Evolutionary conservation across 1,284 basidiomycete genomes (phyloP), one percentile per base, ranked within the genome.

Genomic region (Sanghuangporus sanghuang): DNA sequence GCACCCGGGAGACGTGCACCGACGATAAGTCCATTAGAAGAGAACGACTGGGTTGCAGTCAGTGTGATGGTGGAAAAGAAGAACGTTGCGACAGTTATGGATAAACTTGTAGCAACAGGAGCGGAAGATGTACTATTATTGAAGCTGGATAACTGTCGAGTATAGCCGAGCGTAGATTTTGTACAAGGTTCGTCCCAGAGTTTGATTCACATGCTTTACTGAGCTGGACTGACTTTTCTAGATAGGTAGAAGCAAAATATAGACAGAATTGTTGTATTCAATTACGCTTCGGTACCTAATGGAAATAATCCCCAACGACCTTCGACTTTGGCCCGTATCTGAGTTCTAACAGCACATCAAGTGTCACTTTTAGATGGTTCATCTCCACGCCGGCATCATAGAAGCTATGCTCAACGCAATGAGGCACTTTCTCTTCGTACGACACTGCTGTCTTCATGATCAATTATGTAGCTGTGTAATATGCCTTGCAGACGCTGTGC

Each of bases 1-100:
- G 96, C 96, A 0, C 97, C 96, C 0, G 96, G 96, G 1, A 81
- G 95, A 61, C 80, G 92, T 66, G 96, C 94, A 0, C 90, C 97
- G 16, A 98, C 96, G 4, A 84, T 99, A 67, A 92, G 88, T 68
- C 89, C 92, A 14, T 75, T 99, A 39, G 95, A 98, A 64, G 83
- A 89, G 64, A 78, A 85, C 32, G 82, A 82, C 2, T 99, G 97
- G 97, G 89, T 95, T 12, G 96, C 91, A 0, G 93, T 99, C 42
- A 94, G 87, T 72, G 82, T 82, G 50, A 98, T 99, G 96, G 93
- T 99, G 6, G 86, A 92, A 75, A 93, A 92, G 78, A 92, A 85
- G 63, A 81, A 82, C 39, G 78, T 87, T n/a, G 96, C 96, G 2
- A 81, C 80, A 40, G 85, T 90, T n/a, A 98, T 99, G 96, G 96